Evolutionary conservation across 1,284 basidiomycete genomes (phyloP).

Genomic region (Trichosporon sp.): DNA sequence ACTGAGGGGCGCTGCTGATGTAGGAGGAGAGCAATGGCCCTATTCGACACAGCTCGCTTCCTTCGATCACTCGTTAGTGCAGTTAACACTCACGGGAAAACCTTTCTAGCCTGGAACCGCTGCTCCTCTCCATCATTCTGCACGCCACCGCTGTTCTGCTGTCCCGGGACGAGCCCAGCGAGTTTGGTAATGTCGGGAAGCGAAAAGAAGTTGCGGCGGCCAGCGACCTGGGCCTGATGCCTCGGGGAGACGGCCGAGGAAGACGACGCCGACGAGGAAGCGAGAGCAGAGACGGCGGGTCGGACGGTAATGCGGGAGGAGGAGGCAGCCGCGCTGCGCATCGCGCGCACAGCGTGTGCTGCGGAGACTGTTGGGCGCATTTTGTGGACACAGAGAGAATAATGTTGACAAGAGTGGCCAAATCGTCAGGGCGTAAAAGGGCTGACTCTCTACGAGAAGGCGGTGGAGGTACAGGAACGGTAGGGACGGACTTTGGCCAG

Average conservation of each 20-base stretch:
- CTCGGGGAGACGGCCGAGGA: not conserved
- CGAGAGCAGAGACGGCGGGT: not conserved
- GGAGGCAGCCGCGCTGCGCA: not conserved
- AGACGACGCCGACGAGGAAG: not conserved
- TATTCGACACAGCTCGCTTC: no score
- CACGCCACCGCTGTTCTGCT: conserved; percentile 11
- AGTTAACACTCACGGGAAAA: conserved; percentile 73
- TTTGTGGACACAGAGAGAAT: not conserved
- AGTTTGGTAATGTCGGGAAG: conserved; percentile 54
- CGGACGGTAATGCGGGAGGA: not conserved
- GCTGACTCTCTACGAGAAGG: not conserved
- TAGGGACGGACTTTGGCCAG: not conserved
- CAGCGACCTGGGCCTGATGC: not conserved
- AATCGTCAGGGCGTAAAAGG: not conserved
- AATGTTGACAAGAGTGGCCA: not conserved
- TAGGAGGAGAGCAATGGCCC: no score
- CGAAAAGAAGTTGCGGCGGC: conserved; percentile 50
- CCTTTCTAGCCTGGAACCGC: conserved; percentile 64
- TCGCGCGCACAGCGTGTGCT: not conserved
- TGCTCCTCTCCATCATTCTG: conserved; percentile 44
- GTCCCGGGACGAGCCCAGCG: conserved; percentile 35
- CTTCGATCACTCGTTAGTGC: no score
- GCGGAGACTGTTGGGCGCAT: not conserved
- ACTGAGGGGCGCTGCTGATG: no score
- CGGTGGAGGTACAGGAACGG: not conserved